Percentiles rank a stretch among this genome's conserved stretches.
These are phyloP conservation scores for Pulveroboletus sp. DNA, from an alignment of 768 basidiomycete species.

Conservation along the genomic window DNA sequence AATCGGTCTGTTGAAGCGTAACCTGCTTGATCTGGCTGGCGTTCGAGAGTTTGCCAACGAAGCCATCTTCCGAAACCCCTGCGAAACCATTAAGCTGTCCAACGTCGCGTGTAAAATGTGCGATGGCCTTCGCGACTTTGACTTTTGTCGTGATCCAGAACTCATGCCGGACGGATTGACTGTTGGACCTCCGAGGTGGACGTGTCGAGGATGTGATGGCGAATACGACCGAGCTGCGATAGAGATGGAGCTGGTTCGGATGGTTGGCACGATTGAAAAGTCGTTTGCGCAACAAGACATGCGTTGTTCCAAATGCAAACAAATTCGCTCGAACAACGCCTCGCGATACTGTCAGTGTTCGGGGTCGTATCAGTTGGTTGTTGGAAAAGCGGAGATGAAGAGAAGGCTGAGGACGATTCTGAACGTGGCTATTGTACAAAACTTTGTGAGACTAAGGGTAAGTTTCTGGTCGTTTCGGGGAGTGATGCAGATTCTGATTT, in stretches of 20 bases:
- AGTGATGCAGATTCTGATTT: not conserved
- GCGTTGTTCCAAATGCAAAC: constrained; percentile 82
- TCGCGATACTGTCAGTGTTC: constrained; percentile 85
- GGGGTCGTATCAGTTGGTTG: constrained; percentile 69
- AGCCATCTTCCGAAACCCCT: constrained; percentile 87
- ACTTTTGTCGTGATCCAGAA: constrained; percentile 90
- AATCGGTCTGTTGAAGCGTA: constrained; percentile 83
- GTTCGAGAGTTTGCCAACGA: constrained; percentile 84
- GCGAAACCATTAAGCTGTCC: constrained; percentile 76
- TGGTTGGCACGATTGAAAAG: constrained; percentile 65
- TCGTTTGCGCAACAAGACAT: constrained; percentile 87
- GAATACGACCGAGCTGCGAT: constrained; percentile 89
- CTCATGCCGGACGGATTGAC: constrained; percentile 57
- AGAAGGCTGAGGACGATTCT: constrained; percentile 75
- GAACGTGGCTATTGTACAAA: constrained; percentile 76
- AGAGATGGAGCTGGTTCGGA: constrained; percentile 79
- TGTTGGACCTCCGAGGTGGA: constrained; percentile 54
- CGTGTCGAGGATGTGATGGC: constrained; percentile 65
- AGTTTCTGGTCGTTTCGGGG: constrained; percentile 10
- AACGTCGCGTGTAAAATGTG: constrained; percentile 88
- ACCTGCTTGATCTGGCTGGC: constrained; percentile 80
- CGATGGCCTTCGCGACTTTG: constrained; percentile 83
- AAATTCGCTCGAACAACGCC: constrained; percentile 86
- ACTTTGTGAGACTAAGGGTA: constrained; percentile 64
- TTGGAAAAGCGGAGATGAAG: constrained; percentile 67